Percentiles rank a stretch among this genome's conserved stretches.
Evolutionary conservation across 2,329 filamentous ascomycete species (phyloP).

Genomic region (Metarhizium sp.): DNA sequence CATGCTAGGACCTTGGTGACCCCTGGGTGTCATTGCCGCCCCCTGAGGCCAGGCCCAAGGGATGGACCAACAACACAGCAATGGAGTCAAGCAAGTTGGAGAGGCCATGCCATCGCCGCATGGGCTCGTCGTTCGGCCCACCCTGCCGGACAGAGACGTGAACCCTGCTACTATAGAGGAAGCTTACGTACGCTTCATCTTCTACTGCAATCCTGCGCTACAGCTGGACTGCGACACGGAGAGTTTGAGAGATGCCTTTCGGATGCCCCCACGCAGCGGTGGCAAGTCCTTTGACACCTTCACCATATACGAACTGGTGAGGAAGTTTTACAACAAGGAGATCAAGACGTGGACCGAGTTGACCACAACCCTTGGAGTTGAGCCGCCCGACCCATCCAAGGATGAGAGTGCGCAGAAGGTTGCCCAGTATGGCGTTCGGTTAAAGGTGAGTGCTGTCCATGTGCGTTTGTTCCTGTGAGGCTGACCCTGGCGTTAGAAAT

Average conservation of each 20-base stretch:
- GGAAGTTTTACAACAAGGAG: constrained; percentile 68
- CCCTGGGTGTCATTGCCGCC: neutral
- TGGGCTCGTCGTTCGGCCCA: constrained; percentile 11
- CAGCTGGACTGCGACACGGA: constrained; percentile 55
- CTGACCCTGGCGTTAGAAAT: constrained; percentile 46
- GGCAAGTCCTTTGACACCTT: constrained; percentile 79
- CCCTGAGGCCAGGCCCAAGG: neutral
- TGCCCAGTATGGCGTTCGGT: constrained; percentile 83
- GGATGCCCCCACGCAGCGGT: constrained; percentile 73
- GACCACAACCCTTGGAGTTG: constrained; percentile 78
- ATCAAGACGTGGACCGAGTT: constrained; percentile 91
- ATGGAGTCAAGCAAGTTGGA: neutral
- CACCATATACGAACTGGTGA: constrained; percentile 67
- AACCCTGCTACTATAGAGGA: constrained; percentile 65
- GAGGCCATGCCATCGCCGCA: neutral
- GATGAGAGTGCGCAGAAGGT: constrained; percentile 89
- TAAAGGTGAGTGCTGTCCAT: constrained; percentile 56
- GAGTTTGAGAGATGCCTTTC: constrained; percentile 66
- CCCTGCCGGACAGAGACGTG: constrained; percentile 59
- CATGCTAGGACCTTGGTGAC: neutral
- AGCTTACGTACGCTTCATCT: constrained; percentile 74
- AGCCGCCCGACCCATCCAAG: constrained; percentile 71
- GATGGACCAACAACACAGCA: neutral
- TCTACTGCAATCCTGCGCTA: constrained; percentile 84
- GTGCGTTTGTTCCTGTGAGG: neutral